Conservation (phyloP, 306 rosid species). For the Vigna radiata region DNA sequence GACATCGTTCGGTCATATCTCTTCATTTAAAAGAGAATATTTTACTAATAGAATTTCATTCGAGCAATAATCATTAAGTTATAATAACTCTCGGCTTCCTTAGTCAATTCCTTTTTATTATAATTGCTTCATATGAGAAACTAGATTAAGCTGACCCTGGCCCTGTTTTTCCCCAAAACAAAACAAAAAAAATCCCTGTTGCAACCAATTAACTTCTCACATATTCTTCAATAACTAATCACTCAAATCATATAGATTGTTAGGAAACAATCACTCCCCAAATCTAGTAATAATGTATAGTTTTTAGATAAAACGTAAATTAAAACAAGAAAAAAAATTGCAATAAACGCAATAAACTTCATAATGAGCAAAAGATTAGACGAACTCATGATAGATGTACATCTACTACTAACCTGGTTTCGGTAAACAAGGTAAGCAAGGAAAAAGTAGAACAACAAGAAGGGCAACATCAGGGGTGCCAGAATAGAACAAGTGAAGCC, state of each 20-base stretch:
- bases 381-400: conserved; percentile 32
- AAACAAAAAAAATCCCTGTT: too few species aligned
- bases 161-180: too few species aligned
- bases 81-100: too few species aligned
- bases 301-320: conserved; percentile 25
- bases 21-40: too few species aligned
- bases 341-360: conserved; percentile 11
- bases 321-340: neutral
- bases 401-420: conserved; percentile 76
- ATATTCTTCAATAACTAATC: conserved; percentile 23
- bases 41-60: too few species aligned
- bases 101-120: too few species aligned
- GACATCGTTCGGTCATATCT: too few species aligned
- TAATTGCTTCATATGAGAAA: too few species aligned
- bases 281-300: neutral
- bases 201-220: neutral
- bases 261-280: conserved; percentile 13
- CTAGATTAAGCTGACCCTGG: too few species aligned
- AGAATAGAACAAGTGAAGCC: conserved; percentile 90
- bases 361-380: conserved; percentile 26
- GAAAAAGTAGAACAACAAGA: conserved; percentile 83
- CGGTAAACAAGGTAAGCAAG: conserved; percentile 90
- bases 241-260: conserved; percentile 10
- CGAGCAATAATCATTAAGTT: too few species aligned
- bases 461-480: conserved; percentile 89